Conservation (phyloP, 805 yeast genomes). For the Ogataea salicorniae region DNA sequence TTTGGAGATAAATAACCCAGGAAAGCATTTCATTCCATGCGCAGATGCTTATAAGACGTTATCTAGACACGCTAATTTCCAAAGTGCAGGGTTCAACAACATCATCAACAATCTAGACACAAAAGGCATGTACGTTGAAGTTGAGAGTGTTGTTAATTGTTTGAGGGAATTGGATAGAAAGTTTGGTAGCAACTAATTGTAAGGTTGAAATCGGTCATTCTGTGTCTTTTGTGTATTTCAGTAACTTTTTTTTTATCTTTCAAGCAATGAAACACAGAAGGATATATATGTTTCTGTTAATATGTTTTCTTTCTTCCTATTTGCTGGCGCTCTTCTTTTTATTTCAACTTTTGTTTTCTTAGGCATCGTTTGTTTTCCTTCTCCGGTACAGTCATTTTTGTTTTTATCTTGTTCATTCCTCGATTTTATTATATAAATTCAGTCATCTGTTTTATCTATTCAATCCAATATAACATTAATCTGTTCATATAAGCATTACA, state of each 20-base stretch:
- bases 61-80: constrained; percentile 74
- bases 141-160: constrained; percentile 82
- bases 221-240: background rate
- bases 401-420: too few species aligned
- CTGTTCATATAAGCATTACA: too few species aligned
- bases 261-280: too few species aligned
- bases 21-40: constrained; percentile 70
- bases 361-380: too few species aligned
- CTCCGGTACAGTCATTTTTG: too few species aligned
- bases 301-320: too few species aligned
- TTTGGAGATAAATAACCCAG: constrained; percentile 26
- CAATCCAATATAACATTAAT: too few species aligned
- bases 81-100: constrained; percentile 65
- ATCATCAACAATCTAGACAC: constrained; percentile 73
- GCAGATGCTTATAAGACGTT: constrained; percentile 87
- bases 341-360: too few species aligned
- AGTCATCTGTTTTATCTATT: too few species aligned
- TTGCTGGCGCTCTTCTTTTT: too few species aligned
- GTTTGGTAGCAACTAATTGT: constrained; percentile 30
- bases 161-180: constrained; percentile 75
- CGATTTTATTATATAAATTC: too few species aligned
- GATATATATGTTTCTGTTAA: too few species aligned
- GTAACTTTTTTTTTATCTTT: background rate
- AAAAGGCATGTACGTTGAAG: constrained; percentile 86
- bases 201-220: background rate